These are phyloP conservation scores for Thelephora aurantiotincta DNA, from an alignment of 768 basidiomycete genomes.

Conservation along the genomic window DNA sequence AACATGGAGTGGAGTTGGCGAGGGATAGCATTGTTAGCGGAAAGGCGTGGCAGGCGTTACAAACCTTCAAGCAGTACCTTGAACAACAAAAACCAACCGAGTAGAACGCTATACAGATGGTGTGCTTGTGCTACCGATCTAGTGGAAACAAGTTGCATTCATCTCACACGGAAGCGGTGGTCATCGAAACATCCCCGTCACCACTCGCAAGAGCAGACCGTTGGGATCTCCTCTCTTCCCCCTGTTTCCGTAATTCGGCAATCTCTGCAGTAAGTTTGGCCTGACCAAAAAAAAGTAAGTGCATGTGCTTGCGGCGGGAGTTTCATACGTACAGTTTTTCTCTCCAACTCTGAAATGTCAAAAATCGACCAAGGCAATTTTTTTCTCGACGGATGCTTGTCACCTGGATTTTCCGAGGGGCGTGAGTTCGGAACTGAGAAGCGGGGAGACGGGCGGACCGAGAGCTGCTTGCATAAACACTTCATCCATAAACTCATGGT, in stretches of 20 bases:
- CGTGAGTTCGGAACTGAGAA: neutral
- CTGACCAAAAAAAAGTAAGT: conserved; percentile 18
- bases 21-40: conserved; percentile 15
- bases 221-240: conserved; percentile 28
- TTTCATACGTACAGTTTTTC: conserved; percentile 32
- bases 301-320: neutral
- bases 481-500: conserved; percentile 77
- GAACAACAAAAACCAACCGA: too few species aligned
- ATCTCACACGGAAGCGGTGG: too few species aligned
- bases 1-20: conserved; percentile 41
- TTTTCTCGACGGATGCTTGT: conserved; percentile 25
- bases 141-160: too few species aligned
- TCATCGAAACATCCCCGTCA: conserved; percentile 11
- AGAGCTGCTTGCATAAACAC: conserved; percentile 66
- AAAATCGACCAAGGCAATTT: conserved; percentile 46
- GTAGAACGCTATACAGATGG: too few species aligned
- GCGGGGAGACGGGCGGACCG: conserved; percentile 19
- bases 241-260: conserved; percentile 34
- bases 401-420: conserved; percentile 18
- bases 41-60: conserved; percentile 18
- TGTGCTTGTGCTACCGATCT: too few species aligned
- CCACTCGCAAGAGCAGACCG: conserved; percentile 15
- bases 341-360: conserved; percentile 39
- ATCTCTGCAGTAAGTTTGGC: conserved; percentile 46
- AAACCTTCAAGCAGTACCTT: conserved; percentile 8